Conservation (phyloP, 2,329 filamentous ascomycete species). For the Talaromyces sp. region DNA sequence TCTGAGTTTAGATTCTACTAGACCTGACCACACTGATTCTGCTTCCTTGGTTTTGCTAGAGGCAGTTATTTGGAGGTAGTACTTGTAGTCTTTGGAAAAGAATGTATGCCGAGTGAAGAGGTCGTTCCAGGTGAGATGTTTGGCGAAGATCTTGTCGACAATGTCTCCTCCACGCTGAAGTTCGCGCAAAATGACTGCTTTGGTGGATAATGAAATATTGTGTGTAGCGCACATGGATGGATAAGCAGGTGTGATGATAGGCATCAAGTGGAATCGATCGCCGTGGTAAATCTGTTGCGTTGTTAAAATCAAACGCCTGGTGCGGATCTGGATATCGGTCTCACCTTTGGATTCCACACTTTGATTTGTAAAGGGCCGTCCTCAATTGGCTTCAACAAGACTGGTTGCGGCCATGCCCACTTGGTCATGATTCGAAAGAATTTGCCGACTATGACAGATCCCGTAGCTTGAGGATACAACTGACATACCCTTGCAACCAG, state of each 20-base stretch:
- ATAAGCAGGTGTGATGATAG: constrained; percentile 95
- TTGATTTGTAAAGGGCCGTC: constrained; percentile 74
- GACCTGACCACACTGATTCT: constrained; percentile 82
- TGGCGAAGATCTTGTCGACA: constrained; percentile 72
- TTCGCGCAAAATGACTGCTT: constrained; percentile 77
- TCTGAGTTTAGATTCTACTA: constrained; percentile 90
- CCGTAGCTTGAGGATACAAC: constrained; percentile 87
- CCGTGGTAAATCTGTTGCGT: constrained; percentile 66
- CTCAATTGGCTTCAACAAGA: constrained; percentile 83
- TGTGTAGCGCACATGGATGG: constrained; percentile 97
- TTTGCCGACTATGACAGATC: constrained; percentile 82
- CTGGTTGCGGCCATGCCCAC: constrained; percentile 94
- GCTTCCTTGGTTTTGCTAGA: constrained; percentile 79
- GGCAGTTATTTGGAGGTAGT: constrained; percentile 85
- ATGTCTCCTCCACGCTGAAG: constrained; percentile 74
- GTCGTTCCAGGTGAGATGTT: constrained; percentile 77
- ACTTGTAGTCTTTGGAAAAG: constrained; percentile 90
- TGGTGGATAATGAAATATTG: constrained; percentile 84
- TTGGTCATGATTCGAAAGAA: constrained; percentile 89
- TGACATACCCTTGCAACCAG: constrained; percentile 93
- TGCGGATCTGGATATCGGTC: constrained; percentile 19
- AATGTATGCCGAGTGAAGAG: constrained; percentile 88
- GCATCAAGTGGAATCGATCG: constrained; percentile 89
- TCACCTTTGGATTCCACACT: constrained; percentile 89
- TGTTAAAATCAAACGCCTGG: not conserved